A percentile compares a stretch with the other conserved stretches of the same genome.
Conservation (phyloP, 208 protist species). For the Leishmania aethiopica region DNA sequence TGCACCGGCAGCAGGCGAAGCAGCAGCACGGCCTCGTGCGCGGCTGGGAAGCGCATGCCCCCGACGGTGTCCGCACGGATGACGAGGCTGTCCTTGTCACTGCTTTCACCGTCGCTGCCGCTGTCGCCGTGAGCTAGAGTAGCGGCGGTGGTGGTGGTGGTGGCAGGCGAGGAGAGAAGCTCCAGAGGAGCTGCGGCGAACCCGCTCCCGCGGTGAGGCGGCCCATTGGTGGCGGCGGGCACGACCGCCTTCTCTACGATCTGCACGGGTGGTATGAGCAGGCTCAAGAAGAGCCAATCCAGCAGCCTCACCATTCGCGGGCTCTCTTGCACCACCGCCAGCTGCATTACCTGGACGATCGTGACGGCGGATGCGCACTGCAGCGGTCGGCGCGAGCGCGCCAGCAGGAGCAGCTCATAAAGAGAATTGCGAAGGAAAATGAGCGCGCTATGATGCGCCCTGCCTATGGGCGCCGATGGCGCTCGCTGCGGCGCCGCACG, state of each 20-base stretch:
- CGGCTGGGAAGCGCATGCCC: not conserved
- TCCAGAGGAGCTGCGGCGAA: not conserved
- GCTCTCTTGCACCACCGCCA: not conserved
- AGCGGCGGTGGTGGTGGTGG: not conserved
- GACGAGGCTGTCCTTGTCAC: not conserved
- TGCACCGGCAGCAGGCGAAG: slow-evolving; percentile 9
- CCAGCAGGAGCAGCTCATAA: not conserved
- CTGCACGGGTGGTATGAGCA: not conserved
- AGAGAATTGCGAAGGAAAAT: slow-evolving; percentile 5
- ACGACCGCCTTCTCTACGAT: not conserved
- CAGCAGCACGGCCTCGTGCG: not conserved
- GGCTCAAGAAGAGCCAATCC: not conserved
- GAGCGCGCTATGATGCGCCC: not conserved
- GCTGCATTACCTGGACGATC: slow-evolving; percentile 11
- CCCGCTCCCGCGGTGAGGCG: not conserved
- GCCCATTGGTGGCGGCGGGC: not conserved
- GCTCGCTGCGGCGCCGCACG: not conserved
- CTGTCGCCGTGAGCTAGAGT: not conserved
- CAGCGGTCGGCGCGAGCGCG: not conserved
- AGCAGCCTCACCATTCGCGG: not conserved
- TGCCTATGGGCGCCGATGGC: not conserved
- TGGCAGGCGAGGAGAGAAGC: not conserved
- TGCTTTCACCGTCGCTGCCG: not conserved
- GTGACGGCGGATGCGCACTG: not conserved
- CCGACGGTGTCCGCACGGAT: not conserved